Conservation (phyloP, 371 early-diverging fungal genomes). For the Mucor sp. region DNA sequence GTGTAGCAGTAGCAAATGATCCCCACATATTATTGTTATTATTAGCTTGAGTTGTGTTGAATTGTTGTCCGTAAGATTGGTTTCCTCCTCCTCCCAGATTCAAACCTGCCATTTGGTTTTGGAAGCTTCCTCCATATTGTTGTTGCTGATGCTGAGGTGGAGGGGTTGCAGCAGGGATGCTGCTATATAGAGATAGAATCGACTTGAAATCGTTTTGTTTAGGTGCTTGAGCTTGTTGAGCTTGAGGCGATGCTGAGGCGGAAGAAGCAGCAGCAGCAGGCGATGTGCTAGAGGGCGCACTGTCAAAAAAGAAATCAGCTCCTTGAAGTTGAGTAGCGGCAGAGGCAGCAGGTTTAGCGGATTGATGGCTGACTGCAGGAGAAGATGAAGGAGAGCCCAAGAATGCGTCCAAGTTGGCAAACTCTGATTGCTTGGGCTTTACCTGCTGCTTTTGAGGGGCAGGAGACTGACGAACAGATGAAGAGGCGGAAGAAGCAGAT, state of each 20-base stretch:
- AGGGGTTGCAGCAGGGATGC: constrained; percentile 25
- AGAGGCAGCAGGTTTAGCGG: constrained; percentile 4
- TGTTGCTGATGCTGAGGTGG: constrained; percentile 5
- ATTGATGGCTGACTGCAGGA: constrained; percentile 13
- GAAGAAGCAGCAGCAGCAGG: constrained; percentile 18
- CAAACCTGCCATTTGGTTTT: constrained; percentile 42
- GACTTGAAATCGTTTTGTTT: constrained; percentile 55
- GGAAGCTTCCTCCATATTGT: constrained; percentile 23
- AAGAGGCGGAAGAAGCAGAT: constrained; percentile 1
- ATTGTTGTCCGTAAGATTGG: constrained; percentile 14
- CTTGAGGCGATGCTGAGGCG: background rate
- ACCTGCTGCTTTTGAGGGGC: constrained; percentile 14
- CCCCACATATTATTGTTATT: constrained; percentile 19
- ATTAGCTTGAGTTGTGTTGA: background rate
- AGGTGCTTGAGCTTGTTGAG: constrained; percentile 23
- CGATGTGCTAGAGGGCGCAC: constrained; percentile 15
- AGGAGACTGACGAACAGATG: constrained; percentile 15
- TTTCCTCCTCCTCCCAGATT: constrained; percentile 20
- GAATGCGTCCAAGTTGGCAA: constrained; percentile 46
- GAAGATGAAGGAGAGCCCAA: constrained; percentile 36
- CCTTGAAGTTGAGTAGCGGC: constrained; percentile 40
- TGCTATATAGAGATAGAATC: constrained; percentile 57
- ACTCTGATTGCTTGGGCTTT: constrained; percentile 34
- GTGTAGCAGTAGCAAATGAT: constrained; percentile 18
- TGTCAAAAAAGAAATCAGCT: constrained; percentile 45